Percentiles rank a stretch among this genome's conserved stretches.
phyloP scores from a whole-genome alignment of 371 early-diverging fungal genomes.

The Coemansia sp. region DNA sequence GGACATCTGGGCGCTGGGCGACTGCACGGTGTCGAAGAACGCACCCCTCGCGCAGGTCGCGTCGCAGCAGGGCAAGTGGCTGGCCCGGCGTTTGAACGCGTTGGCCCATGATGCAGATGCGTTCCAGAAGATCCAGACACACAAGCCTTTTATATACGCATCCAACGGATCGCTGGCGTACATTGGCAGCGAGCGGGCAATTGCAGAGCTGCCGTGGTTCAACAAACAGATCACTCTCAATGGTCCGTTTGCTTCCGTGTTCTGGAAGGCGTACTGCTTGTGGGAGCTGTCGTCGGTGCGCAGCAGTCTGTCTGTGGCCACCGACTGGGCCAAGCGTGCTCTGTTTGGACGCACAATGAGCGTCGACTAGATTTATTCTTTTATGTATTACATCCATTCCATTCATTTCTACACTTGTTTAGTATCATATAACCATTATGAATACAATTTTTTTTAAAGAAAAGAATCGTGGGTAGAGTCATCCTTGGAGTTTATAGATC shows the following conservation, averaged over 20 bases:
- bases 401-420: too few species aligned
- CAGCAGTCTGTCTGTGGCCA: slow-evolving; percentile 75
- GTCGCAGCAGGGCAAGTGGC: slow-evolving; percentile 83
- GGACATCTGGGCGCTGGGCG: slow-evolving; percentile 84
- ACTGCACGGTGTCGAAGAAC: slow-evolving; percentile 78
- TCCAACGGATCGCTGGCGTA: slow-evolving; percentile 81
- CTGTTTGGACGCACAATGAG: slow-evolving; percentile 84
- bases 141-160: slow-evolving; percentile 63
- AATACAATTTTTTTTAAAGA: too few species aligned
- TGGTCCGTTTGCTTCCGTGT: slow-evolving; percentile 71
- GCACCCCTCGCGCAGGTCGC: slow-evolving; percentile 95
- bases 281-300: slow-evolving; percentile 75
- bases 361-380: slow-evolving; percentile 26
- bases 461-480: too few species aligned
- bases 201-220: slow-evolving; percentile 62
- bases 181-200: slow-evolving; percentile 62
- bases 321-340: slow-evolving; percentile 87
- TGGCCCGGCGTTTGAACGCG: slow-evolving; percentile 68
- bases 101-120: slow-evolving; percentile 47
- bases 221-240: slow-evolving; percentile 64
- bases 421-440: too few species aligned
- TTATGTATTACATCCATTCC: too few species aligned
- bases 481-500: too few species aligned
- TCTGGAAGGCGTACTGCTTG: slow-evolving; percentile 73
- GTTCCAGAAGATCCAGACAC: slow-evolving; percentile 21